Base-by-base conservation (phyloP, 352 stramenopile species). In the Globisporangium canariense region DNA sequence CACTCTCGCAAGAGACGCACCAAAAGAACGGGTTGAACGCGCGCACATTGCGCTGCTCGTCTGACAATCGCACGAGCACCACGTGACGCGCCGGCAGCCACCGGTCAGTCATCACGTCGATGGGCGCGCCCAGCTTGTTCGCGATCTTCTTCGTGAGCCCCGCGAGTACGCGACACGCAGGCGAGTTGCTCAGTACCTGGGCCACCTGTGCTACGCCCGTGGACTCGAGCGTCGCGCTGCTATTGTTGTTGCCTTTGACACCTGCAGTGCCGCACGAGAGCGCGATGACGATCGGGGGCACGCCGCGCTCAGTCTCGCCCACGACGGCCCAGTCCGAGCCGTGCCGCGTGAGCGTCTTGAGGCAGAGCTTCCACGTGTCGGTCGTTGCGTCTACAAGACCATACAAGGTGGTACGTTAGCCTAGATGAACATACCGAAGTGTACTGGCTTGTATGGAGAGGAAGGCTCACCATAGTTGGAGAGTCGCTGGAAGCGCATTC, bases 41-140 rank as follows among this genome's bases (percentile, higher is more conserved):
- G 57, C 78, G 83, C 11, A 78, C 61, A n/a, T 52, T 62, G 9
- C 34, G 45, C 0, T 60, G 56, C 43, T 67, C 69, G 1, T 59
- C 32, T 11, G 70, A 45, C 0, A 63, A 36, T 0, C 63, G 58
- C 18, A 47, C n/a, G 11, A 89, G 65, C 2, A 65, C 51, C 18
- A 81, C 38, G 18, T 71, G 62, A 20, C 74, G 74, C 25, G 60
- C 43, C 1, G 86, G 86, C 2, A 94, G 68, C 84, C 86, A 93
- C 62, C 89, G 86, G 25, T 94, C 81, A 6, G 84, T 92, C 84
- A 94, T 94, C 43, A 93, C 83, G 53, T 94, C 86, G 45, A 92
- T 67, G 0, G 86, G 86, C 0, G 81, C 70, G 13, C 86, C 86
- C 2, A 94, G 70, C 50, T 94, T 93, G 68, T 90, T 92, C 34